phyloP scores from a whole-genome alignment of 495 filamentous ascomycete species.

The Zalerion maritima region DNA sequence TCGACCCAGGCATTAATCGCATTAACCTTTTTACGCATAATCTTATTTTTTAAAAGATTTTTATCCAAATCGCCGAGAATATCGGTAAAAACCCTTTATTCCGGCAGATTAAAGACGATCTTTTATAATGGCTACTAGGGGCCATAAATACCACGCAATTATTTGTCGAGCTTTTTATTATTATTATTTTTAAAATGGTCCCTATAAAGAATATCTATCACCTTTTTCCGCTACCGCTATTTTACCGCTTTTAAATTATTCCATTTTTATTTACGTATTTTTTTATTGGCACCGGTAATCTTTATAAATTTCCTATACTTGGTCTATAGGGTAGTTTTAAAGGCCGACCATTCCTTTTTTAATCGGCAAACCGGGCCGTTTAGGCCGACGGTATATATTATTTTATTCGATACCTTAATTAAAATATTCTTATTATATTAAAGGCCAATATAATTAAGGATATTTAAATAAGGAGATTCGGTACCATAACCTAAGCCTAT shows the following conservation, averaged over 20 bases:
- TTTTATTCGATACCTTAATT: conserved; percentile 2
- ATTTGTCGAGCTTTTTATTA: conserved; percentile 3
- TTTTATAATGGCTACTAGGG: too few species aligned
- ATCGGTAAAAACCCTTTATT: too few species aligned
- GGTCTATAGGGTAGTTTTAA: conserved; percentile 25
- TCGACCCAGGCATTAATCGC: conserved; percentile 7
- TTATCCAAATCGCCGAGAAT: conserved; percentile 7
- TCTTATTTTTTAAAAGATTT: conserved; percentile 2
- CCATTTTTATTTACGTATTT: too few species aligned
- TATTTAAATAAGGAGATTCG: conserved; percentile 2
- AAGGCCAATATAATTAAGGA: conserved; percentile 4
- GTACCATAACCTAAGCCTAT: conserved; percentile 2
- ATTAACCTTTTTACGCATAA: conserved; percentile 3
- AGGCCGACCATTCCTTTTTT: conserved; percentile 24
- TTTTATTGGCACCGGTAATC: conserved; percentile 2
- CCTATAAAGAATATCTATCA: conserved; percentile 1
- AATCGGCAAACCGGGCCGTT: conserved; percentile 23
- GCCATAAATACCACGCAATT: too few species aligned
- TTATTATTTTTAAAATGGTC: conserved; percentile 2
- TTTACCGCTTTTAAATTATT: conserved; percentile 1
- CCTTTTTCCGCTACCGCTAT: conserved; percentile 1
- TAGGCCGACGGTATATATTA: conserved; percentile 1
- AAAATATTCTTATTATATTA: conserved; percentile 3
- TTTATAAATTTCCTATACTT: conserved; percentile 21
- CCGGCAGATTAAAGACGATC: too few species aligned